Evolutionary conservation across 176 grass and related monocot genomes (phyloP), one percentile per base, ranked within the genome.

Genomic region (Puya raimondii): DNA sequence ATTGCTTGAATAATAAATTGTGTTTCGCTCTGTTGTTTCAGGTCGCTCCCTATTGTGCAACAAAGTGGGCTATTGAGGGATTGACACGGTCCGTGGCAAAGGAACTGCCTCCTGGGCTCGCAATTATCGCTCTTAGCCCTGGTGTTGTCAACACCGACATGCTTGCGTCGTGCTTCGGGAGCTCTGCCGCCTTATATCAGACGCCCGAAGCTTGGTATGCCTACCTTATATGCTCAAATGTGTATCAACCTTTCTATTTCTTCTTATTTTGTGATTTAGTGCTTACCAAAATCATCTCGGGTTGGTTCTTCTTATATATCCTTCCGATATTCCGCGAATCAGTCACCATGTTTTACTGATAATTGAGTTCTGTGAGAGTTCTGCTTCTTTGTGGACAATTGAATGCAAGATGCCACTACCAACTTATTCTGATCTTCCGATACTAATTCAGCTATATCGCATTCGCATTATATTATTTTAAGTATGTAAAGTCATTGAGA

Each of bases 61-160:
- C 93, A 11, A 97, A 97, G 65, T 97, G 93, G 93, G 93, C 93
- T 2, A 86, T 97, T 71, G 93, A 97, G 72, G 93, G 93, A 57
- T 70, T 97, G 73, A 97, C 93, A 15, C 84, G 84, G 67, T 92
- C 93, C 22, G 81, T 92, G 53, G 93, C 89, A 49, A 92, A 91
- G 76, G 93, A 97, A 70, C 75, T 97, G 22, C 93, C 93, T 79
- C 79, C 79, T 72, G 93, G 93, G 48, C 61, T 97, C 73, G 93
- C 93, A 77, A 75, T 83, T 51, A 73, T 97, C 87, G 86, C 93
- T 50, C 93, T 97, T 76, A 90, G 84, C 73, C 93, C 93, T 74
- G 89, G 93, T 77, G 93, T 97, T 51, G 74, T 92, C 63, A 87
- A 97, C 72, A 97, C 93, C 53, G 93, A 97, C 42, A 92, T 97